Evolutionary conservation across 441 rosid genomes (phyloP), one percentile per base, ranked within the genome.

Genomic region (Bocquillonia castaneifolia): DNA sequence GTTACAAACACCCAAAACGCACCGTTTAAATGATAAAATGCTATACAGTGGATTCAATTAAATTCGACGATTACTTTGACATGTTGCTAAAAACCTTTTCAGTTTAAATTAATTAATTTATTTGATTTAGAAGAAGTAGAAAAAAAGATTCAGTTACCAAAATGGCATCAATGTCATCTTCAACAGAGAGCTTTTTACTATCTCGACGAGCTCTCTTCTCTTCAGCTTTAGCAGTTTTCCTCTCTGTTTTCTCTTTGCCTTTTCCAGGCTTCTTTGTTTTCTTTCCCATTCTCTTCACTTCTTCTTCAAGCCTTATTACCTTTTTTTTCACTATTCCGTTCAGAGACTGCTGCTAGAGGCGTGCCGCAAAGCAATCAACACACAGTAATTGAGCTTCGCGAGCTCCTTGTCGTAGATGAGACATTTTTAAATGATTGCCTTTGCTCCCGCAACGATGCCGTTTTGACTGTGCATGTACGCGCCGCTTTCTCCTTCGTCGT

Each of bases 121-220:
- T 12, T 5, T 14, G 20, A 36, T 47, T 37, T 45, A 39, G 12
- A 44, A 20, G 39, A 23, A n/a, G 0, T 23, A 2, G 1, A 23
- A 25, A 12, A 6, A 25, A 17, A 23, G 44, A 10, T n/a, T 20
- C 8, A 1, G 55, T 17, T 85, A 89, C 97, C 86, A 93, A 80
- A 76, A 93, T 91, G 79, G 94, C 96, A 62, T 93, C 98, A 66
- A 93, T 91, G 81, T 89, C 98, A 63, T 93, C 97, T 77, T 93
- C 97, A 18, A 94, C 91, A 70, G 92, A 88, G 74, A 91, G 76
- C 63, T 93, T 93, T 82, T 93, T 89, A 77, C 79, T 77, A 40
- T 89, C 96, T 72, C 97, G 76, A 3, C 96, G 90, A 81, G 93
- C 85, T 79, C 70, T 84, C 79, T 93, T 89, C 83, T 88, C 97